A percentile compares a stretch with the other conserved stretches of the same genome.
phyloP scores from a whole-genome alignment of 2,329 filamentous ascomycete genomes.

The Hysterium pulicare region DNA sequence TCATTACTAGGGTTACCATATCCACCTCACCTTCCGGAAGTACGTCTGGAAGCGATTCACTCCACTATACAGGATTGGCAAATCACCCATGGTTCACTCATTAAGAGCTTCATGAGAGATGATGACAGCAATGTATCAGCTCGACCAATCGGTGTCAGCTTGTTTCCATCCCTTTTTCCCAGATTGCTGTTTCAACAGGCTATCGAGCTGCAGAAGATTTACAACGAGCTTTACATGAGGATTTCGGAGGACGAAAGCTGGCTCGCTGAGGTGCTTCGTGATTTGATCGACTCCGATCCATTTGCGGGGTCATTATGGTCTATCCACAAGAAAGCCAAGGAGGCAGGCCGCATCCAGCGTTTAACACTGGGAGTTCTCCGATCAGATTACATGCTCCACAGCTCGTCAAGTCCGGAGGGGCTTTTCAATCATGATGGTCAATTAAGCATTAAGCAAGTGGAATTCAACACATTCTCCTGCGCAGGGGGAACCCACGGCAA shows the following conservation, averaged over 20 bases:
- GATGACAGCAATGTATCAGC: conserved; percentile 22
- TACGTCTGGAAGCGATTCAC: conserved; percentile 17
- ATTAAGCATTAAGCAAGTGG: conserved; percentile 41
- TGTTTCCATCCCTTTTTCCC: conserved; percentile 38
- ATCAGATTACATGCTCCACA: conserved; percentile 46
- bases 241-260: conserved; percentile 45
- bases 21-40: background rate
- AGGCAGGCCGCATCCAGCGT: conserved; percentile 16
- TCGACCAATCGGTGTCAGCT: conserved; percentile 31
- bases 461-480: conserved; percentile 45
- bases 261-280: conserved; percentile 30
- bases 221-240: conserved; percentile 52
- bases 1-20: background rate
- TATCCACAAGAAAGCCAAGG: conserved; percentile 32
- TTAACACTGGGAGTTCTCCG: conserved; percentile 41
- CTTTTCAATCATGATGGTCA: conserved; percentile 2
- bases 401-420: background rate
- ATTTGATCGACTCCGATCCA: conserved; percentile 32
- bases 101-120: conserved; percentile 32
- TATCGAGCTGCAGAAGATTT: conserved; percentile 58
- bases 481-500: conserved; percentile 42
- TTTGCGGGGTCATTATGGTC: conserved; percentile 38
- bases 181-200: conserved; percentile 38
- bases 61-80: conserved; percentile 40
- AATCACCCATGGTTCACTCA: conserved; percentile 40